A percentile compares a stretch with the other conserved stretches of the same genome.
phyloP scores from a whole-genome alignment of 345 rosid genomes.

The Geranium brycei region DNA sequence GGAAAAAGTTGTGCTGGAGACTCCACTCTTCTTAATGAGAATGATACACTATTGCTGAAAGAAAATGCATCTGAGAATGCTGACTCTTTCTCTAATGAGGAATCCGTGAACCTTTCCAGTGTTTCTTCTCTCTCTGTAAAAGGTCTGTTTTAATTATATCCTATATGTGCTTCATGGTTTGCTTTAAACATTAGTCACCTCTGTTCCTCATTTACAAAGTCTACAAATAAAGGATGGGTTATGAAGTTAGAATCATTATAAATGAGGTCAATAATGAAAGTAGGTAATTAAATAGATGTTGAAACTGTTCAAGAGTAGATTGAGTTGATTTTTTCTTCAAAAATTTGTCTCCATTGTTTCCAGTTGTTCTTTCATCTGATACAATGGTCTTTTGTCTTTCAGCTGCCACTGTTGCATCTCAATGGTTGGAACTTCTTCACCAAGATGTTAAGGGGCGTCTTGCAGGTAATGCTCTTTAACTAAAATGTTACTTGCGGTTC shows the following conservation, averaged over 20 bases:
- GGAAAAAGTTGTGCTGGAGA: slow-evolving; percentile 10
- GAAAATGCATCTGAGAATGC: slow-evolving; percentile 26
- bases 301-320: no score
- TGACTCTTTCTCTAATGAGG: slow-evolving; percentile 33
- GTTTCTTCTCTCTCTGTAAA: slow-evolving; percentile 48
- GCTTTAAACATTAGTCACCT: no score
- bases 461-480: slow-evolving; percentile 34
- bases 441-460: slow-evolving; percentile 89
- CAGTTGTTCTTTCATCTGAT: slow-evolving; percentile 4
- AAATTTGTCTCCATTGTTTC: no score
- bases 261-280: no score
- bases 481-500: no score
- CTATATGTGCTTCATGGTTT: neutral
- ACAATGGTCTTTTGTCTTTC: slow-evolving; percentile 24
- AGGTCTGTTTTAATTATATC: slow-evolving; percentile 31
- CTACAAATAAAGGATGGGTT: no score
- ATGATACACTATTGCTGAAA: slow-evolving; percentile 31
- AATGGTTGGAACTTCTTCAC: slow-evolving; percentile 87
- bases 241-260: no score
- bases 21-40: slow-evolving; percentile 16
- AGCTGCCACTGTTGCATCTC: slow-evolving; percentile 89
- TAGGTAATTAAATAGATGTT: no score
- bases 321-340: no score
- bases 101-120: slow-evolving; percentile 25
- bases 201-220: no score